These are phyloP conservation scores for Terana coerulea DNA, from an alignment of 768 basidiomycete genomes.

Conservation along the genomic window DNA sequence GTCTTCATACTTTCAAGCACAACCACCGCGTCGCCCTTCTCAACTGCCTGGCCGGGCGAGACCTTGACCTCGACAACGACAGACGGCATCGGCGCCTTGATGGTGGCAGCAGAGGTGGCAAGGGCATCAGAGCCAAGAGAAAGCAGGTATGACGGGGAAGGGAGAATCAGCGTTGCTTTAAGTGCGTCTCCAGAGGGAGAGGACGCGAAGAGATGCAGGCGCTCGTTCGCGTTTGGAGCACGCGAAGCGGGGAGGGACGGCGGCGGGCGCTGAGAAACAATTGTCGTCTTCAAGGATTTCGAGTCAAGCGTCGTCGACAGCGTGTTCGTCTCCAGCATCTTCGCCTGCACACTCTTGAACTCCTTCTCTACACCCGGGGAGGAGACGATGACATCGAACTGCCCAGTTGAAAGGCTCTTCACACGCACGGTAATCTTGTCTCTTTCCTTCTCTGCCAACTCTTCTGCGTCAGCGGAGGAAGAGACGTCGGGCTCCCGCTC, in stretches of 20 bases:
- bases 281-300: constrained; percentile 52
- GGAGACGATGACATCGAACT: constrained; percentile 47
- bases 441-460: constrained; percentile 13
- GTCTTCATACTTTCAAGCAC: constrained; percentile 98
- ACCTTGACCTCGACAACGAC: constrained; percentile 88
- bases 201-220: constrained; percentile 64
- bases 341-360: constrained; percentile 53
- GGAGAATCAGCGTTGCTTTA: constrained; percentile 59
- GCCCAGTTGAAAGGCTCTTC: constrained; percentile 19
- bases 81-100: constrained; percentile 91
- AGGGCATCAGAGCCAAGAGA: constrained; percentile 60
- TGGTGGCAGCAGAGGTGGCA: constrained; percentile 38
- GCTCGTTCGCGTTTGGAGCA: constrained; percentile 58
- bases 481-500: constrained; percentile 31
- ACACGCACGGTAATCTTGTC: constrained; percentile 33
- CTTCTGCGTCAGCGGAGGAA: constrained; percentile 42
- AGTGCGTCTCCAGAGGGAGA: constrained; percentile 36
- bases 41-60: constrained; percentile 69
- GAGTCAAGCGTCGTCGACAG: constrained; percentile 52
- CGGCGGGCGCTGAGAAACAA: constrained; percentile 67
- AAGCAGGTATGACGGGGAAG: constrained; percentile 67
- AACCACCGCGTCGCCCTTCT: constrained; percentile 76
- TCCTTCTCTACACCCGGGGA: constrained; percentile 27
- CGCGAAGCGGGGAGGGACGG: constrained; percentile 50
- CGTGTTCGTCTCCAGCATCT: constrained; percentile 48